Evolutionary conservation across 2,329 filamentous ascomycete species (phyloP), one percentile per base, ranked within the genome.

Genomic region (Stagonosporopsis chrysanthemi): DNA sequence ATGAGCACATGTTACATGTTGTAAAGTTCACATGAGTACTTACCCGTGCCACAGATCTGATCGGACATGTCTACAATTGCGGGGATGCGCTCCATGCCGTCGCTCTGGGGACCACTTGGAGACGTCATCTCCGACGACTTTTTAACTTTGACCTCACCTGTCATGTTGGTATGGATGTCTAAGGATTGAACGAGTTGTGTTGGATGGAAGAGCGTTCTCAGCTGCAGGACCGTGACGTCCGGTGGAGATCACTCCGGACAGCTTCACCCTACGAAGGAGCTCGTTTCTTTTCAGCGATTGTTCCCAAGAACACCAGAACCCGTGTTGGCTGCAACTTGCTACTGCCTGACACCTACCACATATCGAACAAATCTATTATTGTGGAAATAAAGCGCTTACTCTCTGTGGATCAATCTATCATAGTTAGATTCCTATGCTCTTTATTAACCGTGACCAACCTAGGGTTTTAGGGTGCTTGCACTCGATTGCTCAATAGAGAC

Each of bases 1-100:
- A n/a, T 57, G 17, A 57, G 24, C 14, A 33, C 17, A 28, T 19
- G 4, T n/a, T n/a, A 8, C 24, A 17, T 12, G 15, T 33, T n/a
- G 9, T 12, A 15, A 26, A n/a, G 12, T 6, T n/a, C 22, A 39
- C 11, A 6, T 49, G 39, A 40, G 17, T 39, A 68, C 84, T 78
- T 75, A 85, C 88, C 82, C 42, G 86, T 86, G 28, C 87, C 87
- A 70, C 88, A 90, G 75, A 91, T 83, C 58, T 83, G 84, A 58
- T 88, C 84, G 51, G 84, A 87, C 71, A 86, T 83, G 68, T 84
- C 81, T 42, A 88, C 81, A 45, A 91, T 81, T n/a, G 88, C 89
- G 48, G 67, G 80, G 72, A 77, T 81, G 46, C 75, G 79, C 59
- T 77, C 82, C 83, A 81, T 81, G 58, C 80, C 79, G 41, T 80